These are phyloP conservation scores for Trichopus zeylanicus DNA, from an alignment of 116 monocot species.

Conservation along the genomic window DNA sequence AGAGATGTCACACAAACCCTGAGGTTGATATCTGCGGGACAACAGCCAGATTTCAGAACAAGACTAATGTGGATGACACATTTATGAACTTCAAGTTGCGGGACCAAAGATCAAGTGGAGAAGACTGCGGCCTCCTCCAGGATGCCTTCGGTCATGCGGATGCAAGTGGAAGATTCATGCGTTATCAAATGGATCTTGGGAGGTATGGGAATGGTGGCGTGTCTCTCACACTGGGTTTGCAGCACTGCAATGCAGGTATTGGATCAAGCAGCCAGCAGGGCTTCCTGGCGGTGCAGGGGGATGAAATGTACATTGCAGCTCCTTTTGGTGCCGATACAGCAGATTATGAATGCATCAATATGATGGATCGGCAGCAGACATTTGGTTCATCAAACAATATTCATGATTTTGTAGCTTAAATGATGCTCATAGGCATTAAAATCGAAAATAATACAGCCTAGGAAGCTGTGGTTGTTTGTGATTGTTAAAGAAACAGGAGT, in stretches of 20 bases:
- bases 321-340: conserved; percentile 12
- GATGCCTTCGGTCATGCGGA: conserved; percentile 19
- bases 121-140: conserved; percentile 27
- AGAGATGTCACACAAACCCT: conserved; percentile 20
- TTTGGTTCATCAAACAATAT: conserved; percentile 23
- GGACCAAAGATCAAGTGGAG: conserved; percentile 6
- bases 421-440: not conserved
- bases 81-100: conserved; percentile 18
- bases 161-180: conserved; percentile 32
- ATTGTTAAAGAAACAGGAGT: conserved; percentile 13
- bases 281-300: conserved; percentile 20
- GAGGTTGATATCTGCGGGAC: conserved; percentile 5
- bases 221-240: conserved; percentile 65
- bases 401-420: conserved; percentile 61
- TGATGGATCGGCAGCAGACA: conserved; percentile 20
- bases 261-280: conserved; percentile 20
- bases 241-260: conserved; percentile 31
- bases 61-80: not conserved
- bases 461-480: conserved; percentile 3
- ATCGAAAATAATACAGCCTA: conserved; percentile 6
- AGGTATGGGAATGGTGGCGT: conserved; percentile 30
- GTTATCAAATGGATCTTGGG: conserved; percentile 51
- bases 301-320: conserved; percentile 33
- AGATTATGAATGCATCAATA: conserved; percentile 18
- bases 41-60: conserved; percentile 3